Base-by-base conservation (phyloP, 139 green algal species). In the Picochlorum sp. region DNA sequence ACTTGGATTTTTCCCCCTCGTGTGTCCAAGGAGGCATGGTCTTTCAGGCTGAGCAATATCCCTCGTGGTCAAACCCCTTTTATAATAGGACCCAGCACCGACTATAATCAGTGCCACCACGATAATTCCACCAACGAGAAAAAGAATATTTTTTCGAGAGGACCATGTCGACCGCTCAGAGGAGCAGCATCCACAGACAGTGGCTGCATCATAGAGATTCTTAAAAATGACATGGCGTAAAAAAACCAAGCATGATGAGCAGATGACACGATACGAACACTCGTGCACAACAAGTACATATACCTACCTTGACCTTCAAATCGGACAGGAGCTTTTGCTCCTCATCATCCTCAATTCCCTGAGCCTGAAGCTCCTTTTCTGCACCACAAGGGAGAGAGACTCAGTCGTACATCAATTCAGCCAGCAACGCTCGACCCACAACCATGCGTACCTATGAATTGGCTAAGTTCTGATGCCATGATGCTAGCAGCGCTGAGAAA, bases 251-350 rank as follows among this genome's bases (percentile, higher is more conserved):
- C 15, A 20, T 18, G 15, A 5, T 16, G 16, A 51, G n/a, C n/a
- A 21, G 9, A n/a, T 20, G 16, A 9, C n/a, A 26, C 7, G 47
- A 54, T 21, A 54, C 18, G 5, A 54, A 20, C 4, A 51, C 15
- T 57, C 18, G 14, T 57, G 4, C 18, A 30, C 50, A 57, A 57
- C 38, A 18, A 34, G 6, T 15, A 18, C 2, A 4, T 10, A 59
- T 38, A 45, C 59, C 2, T 24, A 70, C 69, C 54, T 70, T 71
- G 37, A 75, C 62, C 26, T 63, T 61, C 37, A 71, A 45, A 66
- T 75, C 68, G 44, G 52, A 66, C 51, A 75, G 69, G 34, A 71
- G 69, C 16, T 61, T 60, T 54, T 75, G 69, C 54, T 75, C 69
- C 62, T 75, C 69, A 47, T 75, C 69, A 16, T 71, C 62, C 8